Percentiles rank a stretch among this genome's conserved stretches.
phyloP scores from a whole-genome alignment of 2,329 filamentous ascomycete genomes.

The Thielaviopsis euricoi region DNA sequence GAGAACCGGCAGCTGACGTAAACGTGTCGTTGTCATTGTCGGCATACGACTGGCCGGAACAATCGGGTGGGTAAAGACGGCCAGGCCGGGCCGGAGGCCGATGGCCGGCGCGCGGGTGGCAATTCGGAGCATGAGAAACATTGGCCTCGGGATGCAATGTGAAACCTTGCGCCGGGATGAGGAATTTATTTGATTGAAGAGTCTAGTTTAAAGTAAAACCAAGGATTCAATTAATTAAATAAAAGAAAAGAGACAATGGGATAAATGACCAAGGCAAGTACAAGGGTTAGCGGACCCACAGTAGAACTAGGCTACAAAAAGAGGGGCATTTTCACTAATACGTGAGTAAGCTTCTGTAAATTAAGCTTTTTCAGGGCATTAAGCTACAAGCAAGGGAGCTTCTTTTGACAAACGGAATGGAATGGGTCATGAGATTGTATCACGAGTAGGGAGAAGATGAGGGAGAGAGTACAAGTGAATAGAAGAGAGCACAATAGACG shows the following conservation, averaged over 20 bases:
- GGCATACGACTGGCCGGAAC: too few species aligned
- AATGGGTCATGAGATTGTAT: too few species aligned
- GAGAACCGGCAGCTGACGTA: not conserved
- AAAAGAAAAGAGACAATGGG: not conserved
- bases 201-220: too few species aligned
- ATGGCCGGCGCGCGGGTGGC: too few species aligned
- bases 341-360: not conserved
- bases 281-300: not conserved
- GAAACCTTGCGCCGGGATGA: not conserved
- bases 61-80: not conserved
- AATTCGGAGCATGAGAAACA: not conserved
- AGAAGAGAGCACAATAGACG: not conserved
- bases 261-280: not conserved
- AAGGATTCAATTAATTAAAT: not conserved
- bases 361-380: not conserved
- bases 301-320: not conserved
- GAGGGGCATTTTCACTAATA: not conserved
- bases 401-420: too few species aligned
- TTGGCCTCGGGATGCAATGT: not conserved
- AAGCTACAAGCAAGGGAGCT: too few species aligned
- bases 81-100: not conserved
- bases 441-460: not conserved
- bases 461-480: too few species aligned
- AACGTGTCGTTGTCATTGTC: not conserved
- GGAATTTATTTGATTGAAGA: not conserved